Conservation (phyloP, 768 basidiomycete genomes). For the Macrocybe gigantea region DNA sequence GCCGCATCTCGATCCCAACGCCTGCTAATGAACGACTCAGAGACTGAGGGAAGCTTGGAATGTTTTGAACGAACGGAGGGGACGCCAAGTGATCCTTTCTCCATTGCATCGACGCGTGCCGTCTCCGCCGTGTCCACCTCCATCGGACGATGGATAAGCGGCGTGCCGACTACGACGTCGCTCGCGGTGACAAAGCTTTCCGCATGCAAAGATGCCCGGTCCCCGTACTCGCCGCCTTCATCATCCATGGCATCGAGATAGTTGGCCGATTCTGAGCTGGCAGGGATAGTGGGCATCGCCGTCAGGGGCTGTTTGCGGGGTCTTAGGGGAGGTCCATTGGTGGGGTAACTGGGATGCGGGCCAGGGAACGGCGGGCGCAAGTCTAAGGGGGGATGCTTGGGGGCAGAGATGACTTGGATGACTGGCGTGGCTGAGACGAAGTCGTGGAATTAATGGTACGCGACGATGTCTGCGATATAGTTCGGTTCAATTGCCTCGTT, state of each 20-base stretch:
- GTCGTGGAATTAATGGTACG: slow-evolving; percentile 45
- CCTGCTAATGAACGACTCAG: slow-evolving; percentile 46
- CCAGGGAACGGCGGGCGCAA: slow-evolving; percentile 48
- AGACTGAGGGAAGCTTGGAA: slow-evolving; percentile 23
- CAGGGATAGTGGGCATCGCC: slow-evolving; percentile 36
- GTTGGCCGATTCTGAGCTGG: slow-evolving; percentile 27
- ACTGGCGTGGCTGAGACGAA: slow-evolving; percentile 19
- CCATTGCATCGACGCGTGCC: no score
- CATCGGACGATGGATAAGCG: neutral
- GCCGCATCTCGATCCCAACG: slow-evolving; percentile 43
- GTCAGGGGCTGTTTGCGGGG: slow-evolving; percentile 17
- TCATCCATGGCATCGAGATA: slow-evolving; percentile 24
- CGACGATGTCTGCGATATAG: slow-evolving; percentile 59
- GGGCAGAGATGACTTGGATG: slow-evolving; percentile 12
- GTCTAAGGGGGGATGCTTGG: slow-evolving; percentile 58
- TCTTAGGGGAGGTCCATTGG: slow-evolving; percentile 21
- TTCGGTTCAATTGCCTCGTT: slow-evolving; percentile 58
- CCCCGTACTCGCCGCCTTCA: slow-evolving; percentile 23
- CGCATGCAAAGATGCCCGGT: slow-evolving; percentile 42
- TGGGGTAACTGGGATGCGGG: slow-evolving; percentile 25
- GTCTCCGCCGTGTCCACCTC: neutral
- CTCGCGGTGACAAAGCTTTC: slow-evolving; percentile 55
- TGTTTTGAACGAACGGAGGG: slow-evolving; percentile 11
- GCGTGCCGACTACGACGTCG: slow-evolving; percentile 7
- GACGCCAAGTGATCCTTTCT: neutral